Evolutionary conservation across 116 monocot species (phyloP).

Genomic region (Posidonia oceanica): DNA sequence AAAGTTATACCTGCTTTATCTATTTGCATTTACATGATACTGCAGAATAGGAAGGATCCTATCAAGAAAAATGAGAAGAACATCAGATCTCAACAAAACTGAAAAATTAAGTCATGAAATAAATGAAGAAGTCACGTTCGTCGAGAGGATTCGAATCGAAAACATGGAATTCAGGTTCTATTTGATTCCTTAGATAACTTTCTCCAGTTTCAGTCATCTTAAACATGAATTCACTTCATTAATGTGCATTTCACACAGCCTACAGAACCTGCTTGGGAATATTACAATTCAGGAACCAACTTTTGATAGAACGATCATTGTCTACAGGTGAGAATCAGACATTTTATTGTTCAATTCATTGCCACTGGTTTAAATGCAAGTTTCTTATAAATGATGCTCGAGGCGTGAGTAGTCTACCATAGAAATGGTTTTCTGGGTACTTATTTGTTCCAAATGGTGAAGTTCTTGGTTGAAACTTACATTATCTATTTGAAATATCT

Average conservation of each 20-base stretch:
- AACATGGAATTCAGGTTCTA: conserved; percentile 67
- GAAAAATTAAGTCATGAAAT: conserved; percentile 27
- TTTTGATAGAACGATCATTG: conserved; percentile 88
- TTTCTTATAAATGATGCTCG: no score
- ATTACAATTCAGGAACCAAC: conserved; percentile 92
- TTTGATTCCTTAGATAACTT: neutral
- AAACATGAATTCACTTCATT: neutral
- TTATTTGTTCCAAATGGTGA: no score
- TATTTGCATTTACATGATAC: neutral
- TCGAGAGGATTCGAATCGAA: conserved; percentile 67
- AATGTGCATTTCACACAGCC: conserved; percentile 23
- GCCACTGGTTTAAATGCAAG: no score
- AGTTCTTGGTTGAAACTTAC: no score
- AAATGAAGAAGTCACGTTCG: conserved; percentile 35
- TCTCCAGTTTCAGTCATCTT: conserved; percentile 3
- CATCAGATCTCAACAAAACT: conserved; percentile 28
- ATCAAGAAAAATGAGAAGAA: conserved; percentile 17
- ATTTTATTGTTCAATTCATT: neutral
- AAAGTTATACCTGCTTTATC: neutral
- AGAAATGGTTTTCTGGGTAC: no score
- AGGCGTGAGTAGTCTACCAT: no score
- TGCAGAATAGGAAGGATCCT: conserved; percentile 48
- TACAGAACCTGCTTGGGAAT: conserved; percentile 54
- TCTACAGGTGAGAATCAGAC: conserved; percentile 50
- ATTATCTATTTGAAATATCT: no score